Evolutionary conservation across 805 yeast genomes (phyloP), one percentile per base, ranked within the genome.

Genomic region (Helenozyma rhizophorensis): DNA sequence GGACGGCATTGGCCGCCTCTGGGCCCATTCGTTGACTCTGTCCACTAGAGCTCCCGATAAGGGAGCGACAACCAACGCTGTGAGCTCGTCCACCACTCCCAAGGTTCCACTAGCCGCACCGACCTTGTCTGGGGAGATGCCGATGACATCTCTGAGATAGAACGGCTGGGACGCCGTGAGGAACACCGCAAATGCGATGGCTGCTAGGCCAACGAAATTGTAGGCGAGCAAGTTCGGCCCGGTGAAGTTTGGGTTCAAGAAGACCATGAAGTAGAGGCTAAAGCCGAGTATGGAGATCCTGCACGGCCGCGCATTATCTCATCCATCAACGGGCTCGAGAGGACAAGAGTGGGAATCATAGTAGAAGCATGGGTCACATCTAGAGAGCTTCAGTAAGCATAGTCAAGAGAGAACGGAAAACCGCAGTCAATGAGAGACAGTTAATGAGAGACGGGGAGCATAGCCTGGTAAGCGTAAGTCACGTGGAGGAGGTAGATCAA

Each of bases 11-110:
- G 16, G 14, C 4, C 29, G 28, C 17, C 28, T n/a, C 3, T 22
- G 25, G 6, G 44, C 49, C 26, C 32, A 21, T 5, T 36, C 45
- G 19, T 54, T 53, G 30, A 79, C 54, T 43, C 71, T 69, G 48
- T 82, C 89, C 42, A 76, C 68, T 17, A 77, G 47, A 0, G 81
- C 72, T 3, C 89, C 90, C 41, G 80, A 57, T 14, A 80, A 54
- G 0, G 89, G 88, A 9, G 83, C 70, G 12, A 68, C 44, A 0
- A 65, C 28, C 31, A 81, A 70, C 4, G 76, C 65, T 0, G 75
- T 56, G 8, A 80, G 37, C 50, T 82, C 88, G 50, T 81, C 88
- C 12, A 68, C 70, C 25, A 78, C 70, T 1, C 69, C 69, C 25
- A 65, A 40, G 6, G 50, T 40, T 2, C 71, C 71, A 9, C 62